Evolutionary conservation across 352 stramenopile species (phyloP).

Genomic region (Phytophthora lateralis): DNA sequence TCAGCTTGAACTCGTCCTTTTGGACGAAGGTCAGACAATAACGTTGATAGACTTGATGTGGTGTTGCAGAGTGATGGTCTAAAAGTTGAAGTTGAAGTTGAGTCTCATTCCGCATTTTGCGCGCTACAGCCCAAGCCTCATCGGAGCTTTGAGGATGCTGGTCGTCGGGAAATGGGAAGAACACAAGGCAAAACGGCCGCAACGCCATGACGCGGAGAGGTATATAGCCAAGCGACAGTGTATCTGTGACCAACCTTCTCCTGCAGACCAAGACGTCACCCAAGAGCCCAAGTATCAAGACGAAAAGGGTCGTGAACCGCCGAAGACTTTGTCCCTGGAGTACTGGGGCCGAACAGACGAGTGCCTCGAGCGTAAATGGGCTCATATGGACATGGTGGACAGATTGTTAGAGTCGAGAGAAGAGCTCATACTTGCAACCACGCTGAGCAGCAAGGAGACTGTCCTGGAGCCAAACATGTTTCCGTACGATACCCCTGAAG

Average conservation of each 20-base stretch:
- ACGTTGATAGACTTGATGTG: slow-evolving; percentile 24
- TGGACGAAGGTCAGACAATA: slow-evolving; percentile 7
- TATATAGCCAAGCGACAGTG: slow-evolving; percentile 8
- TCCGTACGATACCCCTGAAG: slow-evolving; percentile 77
- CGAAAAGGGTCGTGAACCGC: neutral
- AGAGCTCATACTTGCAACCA: slow-evolving; percentile 77
- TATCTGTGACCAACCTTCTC: neutral
- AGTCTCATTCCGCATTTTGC: slow-evolving; percentile 32
- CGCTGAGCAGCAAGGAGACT: slow-evolving; percentile 57
- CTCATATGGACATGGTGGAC: slow-evolving; percentile 76
- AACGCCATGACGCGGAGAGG: slow-evolving; percentile 1
- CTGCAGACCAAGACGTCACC: neutral
- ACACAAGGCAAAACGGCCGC: neutral
- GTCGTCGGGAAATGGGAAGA: slow-evolving; percentile 1
- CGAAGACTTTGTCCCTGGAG: slow-evolving; percentile 64
- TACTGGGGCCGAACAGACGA: slow-evolving; percentile 85
- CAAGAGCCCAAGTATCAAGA: neutral
- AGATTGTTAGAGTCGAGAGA: slow-evolving; percentile 61
- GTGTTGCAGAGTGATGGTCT: slow-evolving; percentile 26
- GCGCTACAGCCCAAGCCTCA: neutral
- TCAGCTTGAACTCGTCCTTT: slow-evolving; percentile 9
- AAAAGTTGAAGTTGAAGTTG: slow-evolving; percentile 17
- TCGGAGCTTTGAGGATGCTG: slow-evolving; percentile 5
- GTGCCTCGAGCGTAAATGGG: slow-evolving; percentile 84
- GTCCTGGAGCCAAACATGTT: slow-evolving; percentile 87